Percentiles rank a stretch among this genome's conserved stretches.
phyloP scores from a whole-genome alignment of 1,284 basidiomycete genomes.

The Sanghuangporus baumii region DNA sequence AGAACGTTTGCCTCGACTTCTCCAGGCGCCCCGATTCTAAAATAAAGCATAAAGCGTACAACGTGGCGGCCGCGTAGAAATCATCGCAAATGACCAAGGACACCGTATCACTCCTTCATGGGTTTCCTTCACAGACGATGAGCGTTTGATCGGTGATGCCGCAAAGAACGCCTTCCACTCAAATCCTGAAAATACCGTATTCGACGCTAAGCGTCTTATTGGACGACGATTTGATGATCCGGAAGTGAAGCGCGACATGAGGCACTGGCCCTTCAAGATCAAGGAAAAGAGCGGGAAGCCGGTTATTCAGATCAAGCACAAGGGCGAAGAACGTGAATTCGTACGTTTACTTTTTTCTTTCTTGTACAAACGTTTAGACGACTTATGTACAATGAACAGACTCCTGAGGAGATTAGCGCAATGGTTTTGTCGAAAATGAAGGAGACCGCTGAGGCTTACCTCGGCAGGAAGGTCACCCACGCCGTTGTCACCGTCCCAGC shows the following conservation, averaged over 20 bases:
- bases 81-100: constrained; percentile 96
- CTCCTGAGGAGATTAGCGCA: constrained; percentile 86
- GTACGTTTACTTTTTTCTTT: constrained; percentile 42
- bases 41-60: constrained; percentile 64
- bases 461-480: constrained; percentile 94
- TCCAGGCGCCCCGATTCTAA: not conserved
- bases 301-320: constrained; percentile 79
- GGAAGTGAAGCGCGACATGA: constrained; percentile 77
- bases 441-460: constrained; percentile 98
- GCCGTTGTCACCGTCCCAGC: constrained; percentile 98
- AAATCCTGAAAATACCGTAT: constrained; percentile 93
- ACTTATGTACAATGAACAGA: constrained; percentile 34
- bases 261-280: constrained; percentile 87
- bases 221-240: constrained; percentile 80
- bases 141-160: constrained; percentile 83
- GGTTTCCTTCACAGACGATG: constrained; percentile 88
- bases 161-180: constrained; percentile 78
- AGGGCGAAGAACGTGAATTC: constrained; percentile 81
- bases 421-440: constrained; percentile 99
- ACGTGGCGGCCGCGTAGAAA: constrained; percentile 89
- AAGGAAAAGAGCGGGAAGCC: constrained; percentile 83
- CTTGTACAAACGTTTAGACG: not conserved
- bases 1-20: not conserved
- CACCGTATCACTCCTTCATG: constrained; percentile 96
- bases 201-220: constrained; percentile 97